A percentile compares a stretch with the other conserved stretches of the same genome.
These are phyloP conservation scores for Acanthamoeba sp. DNA, from an alignment of 208 protist species.

Conservation along the genomic window DNA sequence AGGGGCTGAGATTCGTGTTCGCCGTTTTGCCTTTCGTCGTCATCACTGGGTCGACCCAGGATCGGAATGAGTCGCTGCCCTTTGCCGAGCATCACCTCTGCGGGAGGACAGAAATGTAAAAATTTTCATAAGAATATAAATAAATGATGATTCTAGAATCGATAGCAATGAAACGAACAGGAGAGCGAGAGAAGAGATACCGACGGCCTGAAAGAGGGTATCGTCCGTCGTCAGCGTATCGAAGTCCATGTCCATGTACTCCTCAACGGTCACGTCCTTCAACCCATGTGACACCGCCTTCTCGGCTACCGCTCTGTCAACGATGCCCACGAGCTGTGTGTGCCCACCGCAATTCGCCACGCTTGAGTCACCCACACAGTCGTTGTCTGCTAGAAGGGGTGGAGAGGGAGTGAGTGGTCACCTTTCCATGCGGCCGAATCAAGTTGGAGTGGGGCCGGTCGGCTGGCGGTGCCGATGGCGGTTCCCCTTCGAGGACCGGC, in stretches of 20 bases:
- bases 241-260: conserved; percentile 75
- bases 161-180: background rate
- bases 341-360: too few relatives aligned
- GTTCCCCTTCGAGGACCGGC: conserved; percentile 60
- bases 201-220: conserved; percentile 52
- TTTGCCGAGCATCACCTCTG: conserved; percentile 57
- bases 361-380: too few relatives aligned
- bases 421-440: background rate
- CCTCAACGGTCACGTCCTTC: conserved; percentile 18
- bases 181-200: background rate
- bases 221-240: background rate
- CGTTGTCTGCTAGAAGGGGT: too few relatives aligned
- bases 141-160: too few relatives aligned
- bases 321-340: conserved; percentile 61
- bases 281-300: conserved; percentile 58
- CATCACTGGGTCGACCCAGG: background rate
- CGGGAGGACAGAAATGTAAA: too few relatives aligned
- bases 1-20: background rate
- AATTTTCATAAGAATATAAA: too few relatives aligned
- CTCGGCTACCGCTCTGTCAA: conserved; percentile 58
- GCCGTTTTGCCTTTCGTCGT: background rate
- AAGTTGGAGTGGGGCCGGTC: background rate
- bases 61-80: conserved; percentile 65
- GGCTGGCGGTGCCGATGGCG: background rate
- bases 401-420: too few relatives aligned